These are phyloP conservation scores for Hygrocybe coccinea DNA, from an alignment of 768 basidiomycete species.

Conservation along the genomic window DNA sequence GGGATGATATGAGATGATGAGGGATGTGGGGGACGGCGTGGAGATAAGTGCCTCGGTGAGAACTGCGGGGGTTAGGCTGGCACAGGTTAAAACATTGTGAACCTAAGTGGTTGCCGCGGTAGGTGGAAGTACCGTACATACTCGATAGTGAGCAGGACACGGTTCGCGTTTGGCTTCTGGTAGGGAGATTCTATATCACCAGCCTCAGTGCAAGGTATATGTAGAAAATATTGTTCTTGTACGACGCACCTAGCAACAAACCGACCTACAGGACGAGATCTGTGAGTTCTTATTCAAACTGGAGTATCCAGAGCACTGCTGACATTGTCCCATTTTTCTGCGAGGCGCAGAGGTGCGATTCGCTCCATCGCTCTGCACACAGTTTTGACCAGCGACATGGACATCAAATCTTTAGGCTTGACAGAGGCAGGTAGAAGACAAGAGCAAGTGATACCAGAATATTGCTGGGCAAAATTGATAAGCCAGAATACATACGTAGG, in stretches of 20 bases:
- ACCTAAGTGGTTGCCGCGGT: slow-evolving; percentile 18
- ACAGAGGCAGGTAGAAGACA: no score
- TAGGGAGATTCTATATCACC: slow-evolving; percentile 48
- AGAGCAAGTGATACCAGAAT: no score
- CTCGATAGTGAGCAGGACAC: slow-evolving; percentile 70
- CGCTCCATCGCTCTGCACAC: slow-evolving; percentile 70
- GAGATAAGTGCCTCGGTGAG: slow-evolving; percentile 55
- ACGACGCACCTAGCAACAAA: slow-evolving; percentile 57
- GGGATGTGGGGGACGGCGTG: slow-evolving; percentile 44
- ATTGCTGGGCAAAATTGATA: no score
- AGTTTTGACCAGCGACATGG: slow-evolving; percentile 39
- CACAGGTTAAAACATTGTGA: slow-evolving; percentile 13
- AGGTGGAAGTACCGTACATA: slow-evolving; percentile 27
- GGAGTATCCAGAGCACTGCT: slow-evolving; percentile 25
- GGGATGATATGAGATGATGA: slow-evolving; percentile 82
- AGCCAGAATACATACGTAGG: no score
- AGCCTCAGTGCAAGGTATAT: slow-evolving; percentile 1
- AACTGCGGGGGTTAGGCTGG: slow-evolving; percentile 70
- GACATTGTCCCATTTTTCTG: slow-evolving; percentile 94
- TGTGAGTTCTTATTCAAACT: slow-evolving; percentile 12
- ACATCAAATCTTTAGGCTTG: not conserved
- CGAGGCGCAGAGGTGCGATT: slow-evolving; percentile 80
- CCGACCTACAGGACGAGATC: slow-evolving; percentile 54
- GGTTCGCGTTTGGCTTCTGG: slow-evolving; percentile 40
- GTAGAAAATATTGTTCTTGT: not conserved